phyloP scores from a whole-genome alignment of 1,284 basidiomycete genomes.

The Austroboletus rostrupii region DNA sequence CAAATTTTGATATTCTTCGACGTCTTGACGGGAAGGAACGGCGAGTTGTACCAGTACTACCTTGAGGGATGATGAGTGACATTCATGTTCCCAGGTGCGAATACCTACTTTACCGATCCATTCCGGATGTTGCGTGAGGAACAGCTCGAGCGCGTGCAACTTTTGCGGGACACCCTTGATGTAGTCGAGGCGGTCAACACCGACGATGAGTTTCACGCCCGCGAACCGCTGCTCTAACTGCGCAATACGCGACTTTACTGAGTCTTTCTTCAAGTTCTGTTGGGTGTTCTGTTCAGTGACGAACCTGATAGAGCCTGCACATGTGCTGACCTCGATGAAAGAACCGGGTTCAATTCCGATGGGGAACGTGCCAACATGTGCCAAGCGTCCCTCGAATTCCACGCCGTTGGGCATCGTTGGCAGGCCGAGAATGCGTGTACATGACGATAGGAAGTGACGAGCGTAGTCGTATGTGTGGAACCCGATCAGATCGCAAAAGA shows the following conservation, averaged over 20 bases:
- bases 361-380: constrained; percentile 97
- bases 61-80: constrained; percentile 34
- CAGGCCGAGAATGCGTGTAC: constrained; percentile 93
- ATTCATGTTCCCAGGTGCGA: background rate
- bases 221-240: constrained; percentile 87
- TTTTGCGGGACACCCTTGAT: constrained; percentile 99
- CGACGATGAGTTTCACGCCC: constrained; percentile 96
- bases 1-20: constrained; percentile 98
- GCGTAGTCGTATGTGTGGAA: constrained; percentile 99
- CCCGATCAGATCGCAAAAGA: constrained; percentile 95
- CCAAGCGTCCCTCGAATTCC: constrained; percentile 91
- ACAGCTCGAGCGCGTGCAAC: constrained; percentile 93
- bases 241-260: constrained; percentile 76
- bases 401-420: constrained; percentile 98
- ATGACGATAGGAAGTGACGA: constrained; percentile 97
- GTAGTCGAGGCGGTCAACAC: constrained; percentile 96
- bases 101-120: constrained; percentile 89
- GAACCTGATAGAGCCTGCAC: background rate
- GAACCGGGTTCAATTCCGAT: constrained; percentile 96
- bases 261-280: constrained; percentile 74
- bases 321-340: constrained; percentile 69
- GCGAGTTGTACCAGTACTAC: constrained; percentile 96
- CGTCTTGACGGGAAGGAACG: constrained; percentile 95
- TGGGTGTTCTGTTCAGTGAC: constrained; percentile 4
- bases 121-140: constrained; percentile 95